These are phyloP conservation scores for Elongisporangium anandrum DNA, from an alignment of 352 stramenopile genomes.

Conservation along the genomic window DNA sequence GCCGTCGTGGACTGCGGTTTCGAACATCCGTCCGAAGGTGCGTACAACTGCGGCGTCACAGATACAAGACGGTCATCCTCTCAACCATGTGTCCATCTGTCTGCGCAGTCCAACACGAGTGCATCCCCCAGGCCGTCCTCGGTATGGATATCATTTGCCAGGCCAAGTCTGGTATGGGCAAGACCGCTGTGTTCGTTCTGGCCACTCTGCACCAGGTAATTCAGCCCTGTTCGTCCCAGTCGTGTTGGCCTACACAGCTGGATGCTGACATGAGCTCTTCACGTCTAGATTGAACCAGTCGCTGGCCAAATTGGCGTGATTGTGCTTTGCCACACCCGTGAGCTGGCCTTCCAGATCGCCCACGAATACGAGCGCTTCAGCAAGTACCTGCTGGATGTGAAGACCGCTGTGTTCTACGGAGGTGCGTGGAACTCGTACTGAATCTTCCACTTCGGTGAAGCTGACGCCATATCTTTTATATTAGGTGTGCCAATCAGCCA, in stretches of 20 bases:
- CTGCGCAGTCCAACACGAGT: constrained; percentile 95
- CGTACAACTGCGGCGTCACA: constrained; percentile 6
- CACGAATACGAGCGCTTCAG: constrained; percentile 99
- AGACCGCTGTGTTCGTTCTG: constrained; percentile 99
- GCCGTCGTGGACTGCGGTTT: constrained; percentile 99
- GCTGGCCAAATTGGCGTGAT: constrained; percentile 94
- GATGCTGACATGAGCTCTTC: neutral
- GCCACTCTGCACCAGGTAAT: constrained; percentile 98
- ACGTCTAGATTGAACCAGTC: constrained; percentile 80
- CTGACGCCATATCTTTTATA: constrained; percentile 2
- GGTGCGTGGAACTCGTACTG: no score
- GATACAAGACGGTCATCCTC: neutral
- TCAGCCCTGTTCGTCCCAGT: neutral
- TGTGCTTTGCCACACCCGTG: constrained; percentile 99
- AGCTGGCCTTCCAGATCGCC: constrained; percentile 99
- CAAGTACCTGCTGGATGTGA: constrained; percentile 97
- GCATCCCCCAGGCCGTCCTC: constrained; percentile 99
- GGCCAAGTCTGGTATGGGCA: constrained; percentile 99
- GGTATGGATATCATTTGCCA: constrained; percentile 99
- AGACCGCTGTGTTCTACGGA: constrained; percentile 97
- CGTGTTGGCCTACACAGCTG: neutral
- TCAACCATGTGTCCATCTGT: constrained; percentile 4
- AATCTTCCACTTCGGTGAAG: constrained; percentile 10
- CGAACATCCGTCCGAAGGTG: constrained; percentile 99
- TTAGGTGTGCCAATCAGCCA: constrained; percentile 90